These are phyloP conservation scores for Thelonectria rubi DNA, from an alignment of 2,329 filamentous ascomycete genomes.

Conservation along the genomic window DNA sequence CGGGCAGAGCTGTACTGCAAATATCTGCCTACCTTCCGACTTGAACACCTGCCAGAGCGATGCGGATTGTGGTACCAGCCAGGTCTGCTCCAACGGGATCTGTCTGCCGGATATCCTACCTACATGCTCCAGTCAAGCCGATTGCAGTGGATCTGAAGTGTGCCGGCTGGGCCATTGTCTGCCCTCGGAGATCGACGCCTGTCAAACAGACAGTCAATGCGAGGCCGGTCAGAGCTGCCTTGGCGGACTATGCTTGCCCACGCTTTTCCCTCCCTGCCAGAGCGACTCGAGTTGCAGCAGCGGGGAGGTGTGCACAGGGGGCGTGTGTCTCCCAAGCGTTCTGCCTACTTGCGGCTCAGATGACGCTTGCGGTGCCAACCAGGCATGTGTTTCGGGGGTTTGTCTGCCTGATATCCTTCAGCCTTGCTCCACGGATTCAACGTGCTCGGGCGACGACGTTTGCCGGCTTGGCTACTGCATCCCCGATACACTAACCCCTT, in stretches of 20 bases:
- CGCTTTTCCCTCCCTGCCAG: slow-evolving; percentile 13
- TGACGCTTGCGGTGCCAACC: slow-evolving; percentile 8
- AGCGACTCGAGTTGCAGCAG: slow-evolving; percentile 1
- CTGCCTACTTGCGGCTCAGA: not conserved
- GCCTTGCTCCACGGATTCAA: slow-evolving; percentile 10
- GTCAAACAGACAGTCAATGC: slow-evolving; percentile 4
- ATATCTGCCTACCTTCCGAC: slow-evolving; percentile 13
- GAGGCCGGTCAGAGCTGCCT: slow-evolving; percentile 4
- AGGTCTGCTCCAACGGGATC: slow-evolving; percentile 8
- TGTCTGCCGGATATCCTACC: slow-evolving; percentile 10
- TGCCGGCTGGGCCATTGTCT: slow-evolving; percentile 14
- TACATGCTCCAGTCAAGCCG: not conserved
- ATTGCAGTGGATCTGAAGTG: slow-evolving; percentile 5
- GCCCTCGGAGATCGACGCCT: not conserved
- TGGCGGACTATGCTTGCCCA: slow-evolving; percentile 5
- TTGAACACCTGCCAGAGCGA: not conserved
- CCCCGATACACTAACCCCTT: slow-evolving; percentile 1
- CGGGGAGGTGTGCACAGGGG: not conserved
- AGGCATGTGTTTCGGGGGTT: slow-evolving; percentile 7
- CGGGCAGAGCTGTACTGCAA: slow-evolving; percentile 7
- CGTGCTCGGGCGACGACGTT: slow-evolving; percentile 10
- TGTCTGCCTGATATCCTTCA: slow-evolving; percentile 7
- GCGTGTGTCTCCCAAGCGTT: slow-evolving; percentile 11
- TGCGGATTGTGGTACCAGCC: not conserved
- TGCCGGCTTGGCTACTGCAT: slow-evolving; percentile 20